A percentile compares a stretch with the other conserved stretches of the same genome.
phyloP scores from a whole-genome alignment of 257 asterid genomes.

The Sherardia arvensis region DNA sequence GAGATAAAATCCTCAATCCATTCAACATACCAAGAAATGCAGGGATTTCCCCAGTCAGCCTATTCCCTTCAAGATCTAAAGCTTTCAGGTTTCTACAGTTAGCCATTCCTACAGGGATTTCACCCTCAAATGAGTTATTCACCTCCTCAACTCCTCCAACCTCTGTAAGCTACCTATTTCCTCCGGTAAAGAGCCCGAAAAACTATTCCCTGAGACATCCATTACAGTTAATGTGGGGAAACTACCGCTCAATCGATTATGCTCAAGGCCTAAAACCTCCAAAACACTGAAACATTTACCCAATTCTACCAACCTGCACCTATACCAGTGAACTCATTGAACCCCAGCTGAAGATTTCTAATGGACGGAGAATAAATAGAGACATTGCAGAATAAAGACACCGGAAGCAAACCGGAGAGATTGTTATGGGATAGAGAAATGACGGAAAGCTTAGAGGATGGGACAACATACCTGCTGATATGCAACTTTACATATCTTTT shows the following conservation, averaged over 20 bases:
- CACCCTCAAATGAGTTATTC: slow-evolving; percentile 41
- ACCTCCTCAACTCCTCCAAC: slow-evolving; percentile 48
- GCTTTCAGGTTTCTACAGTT: slow-evolving; percentile 37
- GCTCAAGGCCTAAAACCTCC: slow-evolving; percentile 45
- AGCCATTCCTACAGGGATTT: slow-evolving; percentile 32
- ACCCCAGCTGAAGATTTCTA: slow-evolving; percentile 45
- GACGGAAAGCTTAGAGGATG: slow-evolving; percentile 47
- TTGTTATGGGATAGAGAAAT: slow-evolving; percentile 38
- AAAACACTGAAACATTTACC: slow-evolving; percentile 27
- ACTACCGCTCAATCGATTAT: slow-evolving; percentile 29
- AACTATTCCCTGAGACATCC: slow-evolving; percentile 50
- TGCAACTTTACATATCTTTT: too few species aligned
- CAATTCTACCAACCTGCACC: slow-evolving; percentile 14
- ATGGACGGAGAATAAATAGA: slow-evolving; percentile 43
- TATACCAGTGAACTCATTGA: slow-evolving; percentile 46
- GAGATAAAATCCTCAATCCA: slow-evolving; percentile 28
- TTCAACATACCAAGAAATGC: slow-evolving; percentile 25
- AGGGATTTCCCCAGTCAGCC: slow-evolving; percentile 39
- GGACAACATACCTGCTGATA: too few species aligned
- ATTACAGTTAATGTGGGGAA: slow-evolving; percentile 42
- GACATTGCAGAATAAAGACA: slow-evolving; percentile 44
- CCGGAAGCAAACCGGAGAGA: slow-evolving; percentile 50
- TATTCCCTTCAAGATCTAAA: slow-evolving; percentile 57
- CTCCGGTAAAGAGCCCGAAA: slow-evolving; percentile 38
- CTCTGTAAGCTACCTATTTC: slow-evolving; percentile 35